Percentiles rank a stretch among this genome's conserved stretches.
Conservation (phyloP, 768 basidiomycete species). For the Suillus subalutaceus region DNA sequence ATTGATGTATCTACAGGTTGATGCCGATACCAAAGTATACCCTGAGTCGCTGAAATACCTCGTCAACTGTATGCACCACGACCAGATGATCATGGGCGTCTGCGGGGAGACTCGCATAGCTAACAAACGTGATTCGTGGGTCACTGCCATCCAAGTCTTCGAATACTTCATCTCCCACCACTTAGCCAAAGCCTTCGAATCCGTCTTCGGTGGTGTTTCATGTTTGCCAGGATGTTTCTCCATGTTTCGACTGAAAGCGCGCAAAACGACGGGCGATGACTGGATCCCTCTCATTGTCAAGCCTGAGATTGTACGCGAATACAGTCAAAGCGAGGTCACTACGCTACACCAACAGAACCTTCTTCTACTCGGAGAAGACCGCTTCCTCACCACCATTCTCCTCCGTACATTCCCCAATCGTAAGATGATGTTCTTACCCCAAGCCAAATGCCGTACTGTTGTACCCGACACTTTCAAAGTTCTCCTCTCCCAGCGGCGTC, state of each 20-base stretch:
- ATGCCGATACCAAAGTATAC: conserved; percentile 96
- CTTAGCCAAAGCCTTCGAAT: conserved; percentile 97
- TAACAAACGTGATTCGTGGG: conserved; percentile 98
- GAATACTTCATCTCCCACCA: conserved; percentile 99
- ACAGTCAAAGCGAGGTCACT: conserved; percentile 90
- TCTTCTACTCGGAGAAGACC: conserved; percentile 95
- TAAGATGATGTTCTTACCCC: conserved; percentile 99
- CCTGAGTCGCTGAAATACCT: conserved; percentile 87
- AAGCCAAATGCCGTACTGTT: conserved; percentile 92
- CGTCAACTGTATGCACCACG: conserved; percentile 98
- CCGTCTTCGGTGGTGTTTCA: conserved; percentile 98
- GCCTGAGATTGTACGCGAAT: conserved; percentile 96
- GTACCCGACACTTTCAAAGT: conserved; percentile 95
- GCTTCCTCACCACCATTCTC: conserved; percentile 96
- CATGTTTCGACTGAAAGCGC: conserved; percentile 97
- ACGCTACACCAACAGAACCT: conserved; percentile 99
- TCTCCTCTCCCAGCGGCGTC: conserved; percentile 92
- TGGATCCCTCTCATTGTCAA: conserved; percentile 98
- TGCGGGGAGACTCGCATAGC: conserved; percentile 99
- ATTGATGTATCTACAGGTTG: conserved; percentile 65
- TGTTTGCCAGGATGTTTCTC: conserved; percentile 99
- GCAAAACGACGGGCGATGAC: conserved; percentile 85
- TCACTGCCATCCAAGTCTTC: conserved; percentile 97
- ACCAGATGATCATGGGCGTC: conserved; percentile 98
- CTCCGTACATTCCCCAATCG: conserved; percentile 96